Conservation (phyloP, 2,329 filamentous ascomycete species). For the Iodosphaeria phyllophila region DNA sequence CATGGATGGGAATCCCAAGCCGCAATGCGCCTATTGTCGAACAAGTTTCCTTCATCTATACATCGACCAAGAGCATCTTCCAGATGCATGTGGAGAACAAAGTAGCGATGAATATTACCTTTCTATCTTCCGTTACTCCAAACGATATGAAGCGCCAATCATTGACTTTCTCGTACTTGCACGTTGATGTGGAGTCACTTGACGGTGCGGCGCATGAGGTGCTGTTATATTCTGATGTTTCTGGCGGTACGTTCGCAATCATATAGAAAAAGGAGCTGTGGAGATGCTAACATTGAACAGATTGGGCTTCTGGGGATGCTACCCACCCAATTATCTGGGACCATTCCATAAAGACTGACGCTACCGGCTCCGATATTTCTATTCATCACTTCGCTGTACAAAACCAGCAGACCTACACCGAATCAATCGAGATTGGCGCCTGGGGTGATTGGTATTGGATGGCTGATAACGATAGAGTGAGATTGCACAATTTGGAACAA, state of each 20-base stretch:
- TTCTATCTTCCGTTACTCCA: conserved; percentile 51
- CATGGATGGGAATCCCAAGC: conserved; percentile 45
- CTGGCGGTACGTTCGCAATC: conserved; percentile 31
- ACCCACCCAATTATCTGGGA: conserved; percentile 41
- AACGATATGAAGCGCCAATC: conserved; percentile 49
- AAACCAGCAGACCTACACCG: conserved; percentile 45
- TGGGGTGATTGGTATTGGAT: conserved; percentile 66
- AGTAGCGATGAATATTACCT: conserved; percentile 47
- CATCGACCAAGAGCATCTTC: conserved; percentile 54
- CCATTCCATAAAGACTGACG: too few species aligned
- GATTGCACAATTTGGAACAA: conserved; percentile 3
- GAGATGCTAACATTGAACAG: conserved; percentile 18
- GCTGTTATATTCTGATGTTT: conserved; percentile 55
- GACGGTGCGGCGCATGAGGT: conserved; percentile 46
- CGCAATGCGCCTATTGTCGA: conserved; percentile 27
- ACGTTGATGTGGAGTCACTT: conserved; percentile 40
- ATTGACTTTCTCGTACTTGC: conserved; percentile 50
- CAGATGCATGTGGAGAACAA: conserved; percentile 42
- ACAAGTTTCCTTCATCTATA: conserved; percentile 49
- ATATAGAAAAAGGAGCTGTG: neutral
- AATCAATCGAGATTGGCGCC: conserved; percentile 51
- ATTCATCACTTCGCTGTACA: conserved; percentile 46
- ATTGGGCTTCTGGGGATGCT: conserved; percentile 52
- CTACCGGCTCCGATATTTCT: conserved; percentile 26
- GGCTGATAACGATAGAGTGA: conserved; percentile 27